These are phyloP conservation scores for Passiflora organensis DNA, from an alignment of 345 rosid genomes.

Conservation along the genomic window DNA sequence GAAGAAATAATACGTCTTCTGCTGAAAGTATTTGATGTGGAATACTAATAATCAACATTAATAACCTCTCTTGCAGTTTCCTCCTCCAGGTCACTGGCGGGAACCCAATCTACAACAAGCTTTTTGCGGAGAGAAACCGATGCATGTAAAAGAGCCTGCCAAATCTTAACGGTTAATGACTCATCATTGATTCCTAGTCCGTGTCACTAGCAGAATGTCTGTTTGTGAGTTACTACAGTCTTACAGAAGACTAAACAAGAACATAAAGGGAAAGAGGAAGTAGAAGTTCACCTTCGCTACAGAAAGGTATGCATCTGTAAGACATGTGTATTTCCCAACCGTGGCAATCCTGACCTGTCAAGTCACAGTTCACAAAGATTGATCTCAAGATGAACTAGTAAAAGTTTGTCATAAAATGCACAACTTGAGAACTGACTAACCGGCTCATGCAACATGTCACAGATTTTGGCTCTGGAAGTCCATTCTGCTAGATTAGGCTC, in stretches of 20 bases:
- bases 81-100: constrained; percentile 94
- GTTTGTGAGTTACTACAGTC: too few species aligned
- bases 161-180: neutral
- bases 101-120: constrained; percentile 88
- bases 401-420: neutral
- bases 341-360: constrained; percentile 70
- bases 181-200: neutral
- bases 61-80: constrained; percentile 60
- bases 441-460: constrained; percentile 61
- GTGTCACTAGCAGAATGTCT: too few species aligned
- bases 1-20: neutral
- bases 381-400: constrained; percentile 2
- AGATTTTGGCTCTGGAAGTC: constrained; percentile 60
- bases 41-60: neutral
- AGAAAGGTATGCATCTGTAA: constrained; percentile 71
- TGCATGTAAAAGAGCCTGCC: constrained; percentile 94
- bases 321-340: constrained; percentile 81
- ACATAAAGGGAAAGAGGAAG: neutral
- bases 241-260: too few species aligned
- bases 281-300: constrained; percentile 49
- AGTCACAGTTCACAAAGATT: neutral
- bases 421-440: constrained; percentile 32
- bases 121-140: constrained; percentile 72
- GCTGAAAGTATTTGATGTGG: neutral
- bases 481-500: constrained; percentile 72